These are phyloP conservation scores for Ceratocystis colombiana DNA, from an alignment of 2,329 filamentous ascomycete species.

Conservation along the genomic window DNA sequence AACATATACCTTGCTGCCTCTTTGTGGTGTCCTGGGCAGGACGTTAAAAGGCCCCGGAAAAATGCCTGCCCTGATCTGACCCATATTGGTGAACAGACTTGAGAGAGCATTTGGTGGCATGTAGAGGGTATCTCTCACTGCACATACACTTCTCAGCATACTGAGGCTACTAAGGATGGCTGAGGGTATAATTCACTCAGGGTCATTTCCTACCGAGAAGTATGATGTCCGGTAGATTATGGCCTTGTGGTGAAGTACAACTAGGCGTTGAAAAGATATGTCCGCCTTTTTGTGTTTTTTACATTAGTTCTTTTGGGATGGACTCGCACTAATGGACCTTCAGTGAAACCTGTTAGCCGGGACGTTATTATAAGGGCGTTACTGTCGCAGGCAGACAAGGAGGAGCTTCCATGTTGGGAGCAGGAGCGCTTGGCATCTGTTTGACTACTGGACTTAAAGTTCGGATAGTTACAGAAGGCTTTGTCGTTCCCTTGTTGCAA, in stretches of 20 bases:
- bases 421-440: not conserved
- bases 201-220: not conserved
- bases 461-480: not conserved
- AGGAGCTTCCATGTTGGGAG: not conserved
- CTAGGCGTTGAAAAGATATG: not conserved
- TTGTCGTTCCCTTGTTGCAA: not conserved
- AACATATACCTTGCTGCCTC: not conserved
- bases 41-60: slow-evolving; percentile 32
- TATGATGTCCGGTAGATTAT: not conserved
- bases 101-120: not conserved
- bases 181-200: not conserved
- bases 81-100: not conserved
- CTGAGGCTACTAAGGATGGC: not conserved
- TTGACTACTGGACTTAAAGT: not conserved
- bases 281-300: not conserved
- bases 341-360: not conserved
- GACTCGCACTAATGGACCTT: not conserved
- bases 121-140: not conserved
- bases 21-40: slow-evolving; percentile 32
- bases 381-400: not conserved
- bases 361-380: no score
- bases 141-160: not conserved
- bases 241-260: not conserved
- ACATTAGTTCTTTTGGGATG: not conserved
- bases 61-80: not conserved